Conservation (phyloP, 371 early-diverging fungal genomes). For the Amoeboaphelidium protococcarum region DNA sequence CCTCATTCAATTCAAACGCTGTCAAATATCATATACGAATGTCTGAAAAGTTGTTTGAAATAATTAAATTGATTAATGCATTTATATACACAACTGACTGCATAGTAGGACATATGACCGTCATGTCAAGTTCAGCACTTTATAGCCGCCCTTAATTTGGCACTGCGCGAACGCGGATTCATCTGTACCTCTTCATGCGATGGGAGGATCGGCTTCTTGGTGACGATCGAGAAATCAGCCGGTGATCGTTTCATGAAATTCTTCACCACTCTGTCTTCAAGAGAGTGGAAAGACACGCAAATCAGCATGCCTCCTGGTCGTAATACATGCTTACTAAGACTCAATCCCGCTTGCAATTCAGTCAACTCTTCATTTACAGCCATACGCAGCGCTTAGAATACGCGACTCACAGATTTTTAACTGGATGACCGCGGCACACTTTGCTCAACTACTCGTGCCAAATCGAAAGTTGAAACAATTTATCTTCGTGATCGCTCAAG, state of each 20-base stretch:
- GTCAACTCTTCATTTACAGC: slow-evolving; percentile 36
- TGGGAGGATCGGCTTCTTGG: slow-evolving; percentile 18
- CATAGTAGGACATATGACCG: no score
- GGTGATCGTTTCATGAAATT: slow-evolving; percentile 18
- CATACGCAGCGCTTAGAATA: slow-evolving; percentile 31
- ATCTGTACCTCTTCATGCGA: slow-evolving; percentile 18
- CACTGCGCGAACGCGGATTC: slow-evolving; percentile 29
- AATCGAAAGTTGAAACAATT: slow-evolving; percentile 22
- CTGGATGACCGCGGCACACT: slow-evolving; percentile 22
- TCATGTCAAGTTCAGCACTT: no score
- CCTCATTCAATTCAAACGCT: no score
- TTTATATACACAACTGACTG: no score
- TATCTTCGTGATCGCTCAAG: slow-evolving; percentile 17
- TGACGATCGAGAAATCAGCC: slow-evolving; percentile 3
- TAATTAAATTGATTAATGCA: no score
- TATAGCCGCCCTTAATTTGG: slow-evolving; percentile 24
- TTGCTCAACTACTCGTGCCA: slow-evolving; percentile 22
- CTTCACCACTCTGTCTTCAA: slow-evolving; percentile 43
- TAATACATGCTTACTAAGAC: slow-evolving; percentile 22
- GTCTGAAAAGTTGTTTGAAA: no score
- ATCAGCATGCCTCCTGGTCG: slow-evolving; percentile 23
- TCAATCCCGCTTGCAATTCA: slow-evolving; percentile 21
- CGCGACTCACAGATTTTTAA: slow-evolving; percentile 22
- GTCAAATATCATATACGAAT: no score
- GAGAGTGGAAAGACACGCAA: slow-evolving; percentile 38